A percentile compares a stretch with the other conserved stretches of the same genome.
Evolutionary conservation across 371 early-diverging fungal genomes (phyloP).

Genomic region (Mycotypha africana): DNA sequence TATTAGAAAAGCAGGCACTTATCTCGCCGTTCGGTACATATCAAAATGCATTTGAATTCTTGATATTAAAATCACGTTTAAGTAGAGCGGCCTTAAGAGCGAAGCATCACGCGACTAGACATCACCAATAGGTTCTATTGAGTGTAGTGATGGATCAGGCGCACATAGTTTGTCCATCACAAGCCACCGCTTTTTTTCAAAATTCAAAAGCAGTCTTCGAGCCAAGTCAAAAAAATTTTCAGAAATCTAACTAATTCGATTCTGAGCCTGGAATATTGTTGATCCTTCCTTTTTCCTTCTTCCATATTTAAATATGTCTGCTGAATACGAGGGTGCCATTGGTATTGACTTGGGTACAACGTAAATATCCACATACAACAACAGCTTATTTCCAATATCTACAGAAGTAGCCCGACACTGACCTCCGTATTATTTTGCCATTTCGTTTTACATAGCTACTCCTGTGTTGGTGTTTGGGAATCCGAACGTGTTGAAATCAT

Average conservation of each 20-base stretch:
- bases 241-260: neutral
- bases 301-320: conserved; percentile 45
- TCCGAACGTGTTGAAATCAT: conserved; percentile 72
- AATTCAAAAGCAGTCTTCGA: neutral
- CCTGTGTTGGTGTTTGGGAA: conserved; percentile 69
- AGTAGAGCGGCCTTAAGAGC: too few species aligned
- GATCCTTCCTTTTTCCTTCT: conserved; percentile 10
- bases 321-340: conserved; percentile 66
- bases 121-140: too few species aligned
- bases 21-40: too few species aligned
- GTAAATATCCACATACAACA: conserved; percentile 7
- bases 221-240: neutral
- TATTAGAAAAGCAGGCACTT: too few species aligned
- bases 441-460: conserved; percentile 58
- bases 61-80: too few species aligned
- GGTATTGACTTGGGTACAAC: conserved; percentile 54
- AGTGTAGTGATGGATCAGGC: too few species aligned
- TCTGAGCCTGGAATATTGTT: neutral
- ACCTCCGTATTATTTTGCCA: neutral
- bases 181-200: too few species aligned
- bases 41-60: too few species aligned
- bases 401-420: neutral
- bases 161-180: too few species aligned
- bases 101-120: too few species aligned
- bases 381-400: neutral